Base-by-base conservation (phyloP, 768 basidiomycete species). In the Auriscalpium orientale region DNA sequence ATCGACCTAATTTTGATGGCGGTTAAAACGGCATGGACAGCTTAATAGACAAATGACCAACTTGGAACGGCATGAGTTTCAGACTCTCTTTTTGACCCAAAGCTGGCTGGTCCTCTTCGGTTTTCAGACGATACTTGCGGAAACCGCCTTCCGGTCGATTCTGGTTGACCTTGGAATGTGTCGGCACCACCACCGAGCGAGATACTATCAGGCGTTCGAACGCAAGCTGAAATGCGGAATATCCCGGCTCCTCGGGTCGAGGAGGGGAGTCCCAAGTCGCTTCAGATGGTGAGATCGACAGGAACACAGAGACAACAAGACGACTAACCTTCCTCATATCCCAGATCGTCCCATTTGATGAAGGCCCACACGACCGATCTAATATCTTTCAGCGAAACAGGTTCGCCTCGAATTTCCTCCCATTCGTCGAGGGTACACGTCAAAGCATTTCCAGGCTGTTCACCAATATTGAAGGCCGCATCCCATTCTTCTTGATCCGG, bases 261-360 rank as follows among this genome's bases (percentile, higher is more conserved):
- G 92, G 91, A 1, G 95, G 92, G 16, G 92, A 83, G 71, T 97
- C 94, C 91, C 92, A 95, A 11, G 89, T 85, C n/a, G 90, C 93
- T 95, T 62, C 16, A 37, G 35, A 47, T 13, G 38, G 33, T 13
- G 43, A 48, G 18, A 37, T 54, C 10, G 54, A n/a, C 16, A 38
- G 22, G 46, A 44, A 49, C 56, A 49, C 52, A 53, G 34, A 50
- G 35, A 45, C n/a, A 21, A 12, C 38, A 9, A 4, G n/a, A 66
- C 11, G 12, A 46, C 80, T 53, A 56, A 91, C 95, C 85, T 76
- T 93, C 88, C 20, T 95, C 89, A 58, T 98, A 97, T n/a, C 88
- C 84, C 28, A 98, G 75, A 59, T 93, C 93, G 46, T 83, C 77
- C 95, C 95, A 98, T 68, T 98, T 99, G 62, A 92, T 76, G 67